These are phyloP conservation scores for Lasiodiplodia theobromae DNA, from an alignment of 2,329 filamentous ascomycete species.

Conservation along the genomic window DNA sequence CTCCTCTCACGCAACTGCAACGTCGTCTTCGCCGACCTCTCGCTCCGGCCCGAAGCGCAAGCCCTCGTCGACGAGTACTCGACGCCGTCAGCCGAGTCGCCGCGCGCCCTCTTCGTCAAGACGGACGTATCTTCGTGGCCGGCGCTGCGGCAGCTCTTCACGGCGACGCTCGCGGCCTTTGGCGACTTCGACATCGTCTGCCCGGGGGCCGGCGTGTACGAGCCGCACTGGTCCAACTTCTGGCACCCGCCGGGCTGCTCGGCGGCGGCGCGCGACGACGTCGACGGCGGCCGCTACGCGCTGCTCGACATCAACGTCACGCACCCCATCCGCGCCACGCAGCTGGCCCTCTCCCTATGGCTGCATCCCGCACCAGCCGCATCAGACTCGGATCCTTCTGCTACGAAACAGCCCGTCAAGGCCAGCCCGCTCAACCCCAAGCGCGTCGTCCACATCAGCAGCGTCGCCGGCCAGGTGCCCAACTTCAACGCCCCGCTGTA, in stretches of 20 bases:
- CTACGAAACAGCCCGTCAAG: conserved; percentile 33
- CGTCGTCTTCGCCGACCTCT: conserved; percentile 57
- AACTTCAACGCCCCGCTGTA: conserved; percentile 53
- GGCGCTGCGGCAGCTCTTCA: conserved; percentile 45
- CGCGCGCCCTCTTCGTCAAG: conserved; percentile 52
- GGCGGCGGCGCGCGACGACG: conserved; percentile 43
- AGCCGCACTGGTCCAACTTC: conserved; percentile 57
- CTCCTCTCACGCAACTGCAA: conserved; percentile 55
- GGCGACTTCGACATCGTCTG: conserved; percentile 55
- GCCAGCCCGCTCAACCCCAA: conserved; percentile 52
- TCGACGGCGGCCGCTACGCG: conserved; percentile 42
- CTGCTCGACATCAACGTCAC: conserved; percentile 56
- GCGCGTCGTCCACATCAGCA: conserved; percentile 53
- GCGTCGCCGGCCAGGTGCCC: conserved; percentile 52
- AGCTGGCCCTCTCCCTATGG: conserved; percentile 56
- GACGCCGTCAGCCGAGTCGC: conserved; percentile 37
- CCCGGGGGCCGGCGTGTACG: conserved; percentile 58
- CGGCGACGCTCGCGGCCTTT: conserved; percentile 40
- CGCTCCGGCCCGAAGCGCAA: conserved; percentile 56
- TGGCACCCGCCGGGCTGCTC: conserved; percentile 54
- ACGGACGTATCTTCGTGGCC: conserved; percentile 52
- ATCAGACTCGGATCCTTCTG: conserved; percentile 5
- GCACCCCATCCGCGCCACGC: conserved; percentile 56
- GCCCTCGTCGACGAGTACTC: conserved; percentile 40
- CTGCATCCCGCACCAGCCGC: conserved; percentile 41